Evolutionary conservation across 2,329 filamentous ascomycete genomes (phyloP).

Genomic region (Mycosphaerella arachidis): DNA sequence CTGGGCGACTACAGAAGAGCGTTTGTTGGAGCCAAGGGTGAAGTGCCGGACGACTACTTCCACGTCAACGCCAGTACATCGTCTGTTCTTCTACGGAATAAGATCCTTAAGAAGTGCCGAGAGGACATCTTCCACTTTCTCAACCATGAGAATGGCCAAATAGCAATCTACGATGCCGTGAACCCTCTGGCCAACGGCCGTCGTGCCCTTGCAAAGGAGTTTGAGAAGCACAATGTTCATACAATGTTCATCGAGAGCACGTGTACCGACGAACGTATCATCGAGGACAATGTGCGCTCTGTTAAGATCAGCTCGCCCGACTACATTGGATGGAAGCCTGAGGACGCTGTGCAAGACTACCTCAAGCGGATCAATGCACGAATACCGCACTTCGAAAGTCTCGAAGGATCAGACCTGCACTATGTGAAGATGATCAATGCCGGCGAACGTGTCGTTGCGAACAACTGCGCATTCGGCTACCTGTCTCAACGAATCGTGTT

Average conservation of each 20-base stretch:
- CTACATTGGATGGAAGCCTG: slow-evolving; percentile 87
- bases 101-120: slow-evolving; percentile 94
- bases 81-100: slow-evolving; percentile 89
- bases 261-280: slow-evolving; percentile 87
- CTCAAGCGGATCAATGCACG: slow-evolving; percentile 83
- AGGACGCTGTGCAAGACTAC: slow-evolving; percentile 89
- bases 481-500: slow-evolving; percentile 96
- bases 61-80: slow-evolving; percentile 89
- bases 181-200: slow-evolving; percentile 83
- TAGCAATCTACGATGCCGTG: slow-evolving; percentile 97
- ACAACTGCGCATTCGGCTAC: slow-evolving; percentile 95
- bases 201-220: slow-evolving; percentile 84
- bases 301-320: slow-evolving; percentile 98
- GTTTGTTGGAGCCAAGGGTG: slow-evolving; percentile 74
- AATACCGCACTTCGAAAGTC: slow-evolving; percentile 94
- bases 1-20: slow-evolving; percentile 93
- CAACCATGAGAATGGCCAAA: slow-evolving; percentile 95
- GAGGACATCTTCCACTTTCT: slow-evolving; percentile 96
- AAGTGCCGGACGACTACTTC: slow-evolving; percentile 96
- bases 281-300: slow-evolving; percentile 92
- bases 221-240: slow-evolving; percentile 94
- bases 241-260: slow-evolving; percentile 96
- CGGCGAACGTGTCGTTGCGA: slow-evolving; percentile 86
- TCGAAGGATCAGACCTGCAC: slow-evolving; percentile 89
- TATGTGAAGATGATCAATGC: slow-evolving; percentile 99